A percentile compares a stretch with the other conserved stretches of the same genome.
phyloP scores from a whole-genome alignment of 768 basidiomycete genomes.

The Rhodotorula graminis region DNA sequence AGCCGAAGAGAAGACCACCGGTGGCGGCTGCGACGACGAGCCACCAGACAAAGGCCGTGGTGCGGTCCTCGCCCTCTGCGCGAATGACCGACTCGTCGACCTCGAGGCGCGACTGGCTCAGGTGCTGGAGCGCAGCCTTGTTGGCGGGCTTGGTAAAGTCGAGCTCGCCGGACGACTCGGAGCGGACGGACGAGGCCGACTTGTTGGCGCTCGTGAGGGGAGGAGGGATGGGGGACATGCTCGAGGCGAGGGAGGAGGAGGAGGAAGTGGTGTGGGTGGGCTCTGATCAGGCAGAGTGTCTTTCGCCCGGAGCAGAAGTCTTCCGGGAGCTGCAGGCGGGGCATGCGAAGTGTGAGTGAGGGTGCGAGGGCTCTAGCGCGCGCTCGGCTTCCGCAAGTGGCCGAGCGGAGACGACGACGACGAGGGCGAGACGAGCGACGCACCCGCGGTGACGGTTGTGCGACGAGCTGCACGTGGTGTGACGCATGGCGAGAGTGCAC shows the following conservation, averaged over 20 bases:
- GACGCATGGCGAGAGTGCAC: background rate
- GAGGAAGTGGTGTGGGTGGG: background rate
- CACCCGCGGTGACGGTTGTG: constrained; percentile 34
- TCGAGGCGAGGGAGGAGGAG: background rate
- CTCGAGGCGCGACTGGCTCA: constrained; percentile 26
- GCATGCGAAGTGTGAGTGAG: background rate
- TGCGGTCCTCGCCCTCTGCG: constrained; percentile 48
- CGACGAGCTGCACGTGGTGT: constrained; percentile 1
- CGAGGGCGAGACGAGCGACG: background rate
- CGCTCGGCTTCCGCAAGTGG: background rate
- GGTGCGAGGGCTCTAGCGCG: background rate
- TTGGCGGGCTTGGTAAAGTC: constrained; percentile 24
- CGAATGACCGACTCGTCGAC: constrained; percentile 38
- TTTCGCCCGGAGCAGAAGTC: constrained; percentile 26
- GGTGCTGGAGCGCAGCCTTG: constrained; percentile 28
- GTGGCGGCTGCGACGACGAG: constrained; percentile 53
- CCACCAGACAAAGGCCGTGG: constrained; percentile 72
- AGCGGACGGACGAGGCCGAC: constrained; percentile 14
- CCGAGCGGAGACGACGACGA: background rate
- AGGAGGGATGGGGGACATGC: background rate
- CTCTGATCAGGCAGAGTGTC: background rate
- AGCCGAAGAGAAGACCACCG: constrained; percentile 37
- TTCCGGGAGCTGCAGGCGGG: constrained; percentile 15
- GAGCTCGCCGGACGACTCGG: constrained; percentile 26
- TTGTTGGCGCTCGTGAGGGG: background rate